Base-by-base conservation (phyloP, 2,329 filamentous ascomycete species). In the Colletotrichum graminicola region DNA sequence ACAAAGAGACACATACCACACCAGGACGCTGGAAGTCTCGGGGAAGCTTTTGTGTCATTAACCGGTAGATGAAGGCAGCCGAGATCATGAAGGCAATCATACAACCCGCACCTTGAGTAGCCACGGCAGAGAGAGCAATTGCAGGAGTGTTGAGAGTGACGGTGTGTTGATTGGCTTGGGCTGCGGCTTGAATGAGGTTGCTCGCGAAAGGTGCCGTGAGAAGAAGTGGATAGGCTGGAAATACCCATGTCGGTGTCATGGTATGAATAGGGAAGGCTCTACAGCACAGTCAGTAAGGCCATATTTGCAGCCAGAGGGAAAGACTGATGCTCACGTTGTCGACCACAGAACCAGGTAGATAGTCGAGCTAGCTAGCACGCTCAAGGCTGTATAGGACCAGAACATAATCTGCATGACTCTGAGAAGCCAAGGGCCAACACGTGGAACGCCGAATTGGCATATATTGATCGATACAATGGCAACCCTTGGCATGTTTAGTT, bases 161-260 rank as follows among this genome's bases (percentile, higher is more conserved):
- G 5, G 75, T 75, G 6, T 65, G 60, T 10, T 74, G 75, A 8
- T 75, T 74, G 3, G 76, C 75, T 23, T 73, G 71, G 10, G 76
- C 74, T 11, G 83, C 82, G 10, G 84, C 81, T 55, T 79, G 76
- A 71, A 89, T 85, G 39, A 89, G 81, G 60, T 84, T 89, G 23
- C 88, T 87, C 21, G 92, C 93, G 75, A 94, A 90, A 0, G 93
- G 92, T 0, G 92, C 93, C 29, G 92, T 89, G 11, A 96, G 88
- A 4, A 97, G 87, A 29, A 96, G 85, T 0, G 94, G 93, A 74
- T 97, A 97, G 0, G 92, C 93, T 0, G 93, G 94, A 75, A 96
- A 96, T 66, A 95, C 94, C 93, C 93, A 96, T 23, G 94, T 90
- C 0, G 93, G 93, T 0, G 93, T 96, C 94, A 97, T 96, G 63